These are phyloP conservation scores for Polytrichum formosum DNA, from an alignment of 225 moss, liverwort and hornwort genomes.

Conservation along the genomic window DNA sequence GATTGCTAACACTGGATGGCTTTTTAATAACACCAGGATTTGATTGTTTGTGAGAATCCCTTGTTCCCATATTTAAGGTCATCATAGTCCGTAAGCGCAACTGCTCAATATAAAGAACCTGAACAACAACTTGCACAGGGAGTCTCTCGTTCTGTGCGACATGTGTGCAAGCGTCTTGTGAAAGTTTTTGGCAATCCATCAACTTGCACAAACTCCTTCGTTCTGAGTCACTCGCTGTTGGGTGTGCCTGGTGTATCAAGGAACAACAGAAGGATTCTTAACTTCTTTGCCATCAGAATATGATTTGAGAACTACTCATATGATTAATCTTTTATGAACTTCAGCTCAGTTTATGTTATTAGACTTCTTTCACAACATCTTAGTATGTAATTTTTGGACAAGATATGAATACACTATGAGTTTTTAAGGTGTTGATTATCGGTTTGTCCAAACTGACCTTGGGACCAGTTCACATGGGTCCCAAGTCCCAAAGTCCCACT, in stretches of 20 bases:
- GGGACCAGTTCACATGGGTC: no score
- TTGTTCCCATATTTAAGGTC: slow-evolving; percentile 27
- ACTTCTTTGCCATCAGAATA: no score
- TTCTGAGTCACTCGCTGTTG: slow-evolving; percentile 32
- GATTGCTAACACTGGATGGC: slow-evolving; percentile 32
- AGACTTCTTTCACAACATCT: no score
- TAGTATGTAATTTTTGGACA: no score
- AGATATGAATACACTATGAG: no score
- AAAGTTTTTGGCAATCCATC: slow-evolving; percentile 41
- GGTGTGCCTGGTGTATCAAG: slow-evolving; percentile 33
- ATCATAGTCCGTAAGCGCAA: slow-evolving; percentile 70
- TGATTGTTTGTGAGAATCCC: slow-evolving; percentile 9
- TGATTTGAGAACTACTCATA: no score
- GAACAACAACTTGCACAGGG: slow-evolving; percentile 45
- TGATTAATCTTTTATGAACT: no score
- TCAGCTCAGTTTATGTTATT: no score
- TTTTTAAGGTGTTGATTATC: no score
- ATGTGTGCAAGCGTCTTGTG: slow-evolving; percentile 50
- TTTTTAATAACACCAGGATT: slow-evolving; percentile 48
- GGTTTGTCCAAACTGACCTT: no score
- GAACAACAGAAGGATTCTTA: neutral
- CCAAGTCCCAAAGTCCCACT: no score
- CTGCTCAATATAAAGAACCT: slow-evolving; percentile 70
- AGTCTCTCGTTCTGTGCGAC: slow-evolving; percentile 47
- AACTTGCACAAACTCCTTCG: slow-evolving; percentile 40